Conservation (phyloP, 31 red algal species). For the Pterothamnion heteromorphum region DNA sequence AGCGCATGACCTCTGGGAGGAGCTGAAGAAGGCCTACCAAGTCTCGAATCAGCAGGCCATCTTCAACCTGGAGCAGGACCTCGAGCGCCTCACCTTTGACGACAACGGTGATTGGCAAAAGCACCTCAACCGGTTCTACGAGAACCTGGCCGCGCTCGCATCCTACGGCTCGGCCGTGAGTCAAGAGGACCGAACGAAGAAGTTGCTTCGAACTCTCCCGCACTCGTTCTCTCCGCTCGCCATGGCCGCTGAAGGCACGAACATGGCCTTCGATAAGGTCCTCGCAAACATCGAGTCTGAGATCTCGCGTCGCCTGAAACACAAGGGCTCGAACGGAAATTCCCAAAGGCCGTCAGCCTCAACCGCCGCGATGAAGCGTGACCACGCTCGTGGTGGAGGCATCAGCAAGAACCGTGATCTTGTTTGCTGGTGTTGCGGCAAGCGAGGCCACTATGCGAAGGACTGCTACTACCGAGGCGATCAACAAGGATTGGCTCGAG, state of each 20-base stretch:
- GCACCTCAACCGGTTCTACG: neutral
- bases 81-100: neutral
- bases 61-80: neutral
- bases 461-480: no score
- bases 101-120: neutral
- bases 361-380: no score
- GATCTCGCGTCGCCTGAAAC: neutral
- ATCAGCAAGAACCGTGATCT: no score
- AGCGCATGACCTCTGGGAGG: constrained; percentile 22
- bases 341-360: no score
- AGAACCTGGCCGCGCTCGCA: neutral
- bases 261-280: constrained; percentile 2
- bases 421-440: no score
- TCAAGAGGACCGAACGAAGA: neutral
- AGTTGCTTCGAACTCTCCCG: constrained; percentile 18
- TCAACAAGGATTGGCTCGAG: no score
- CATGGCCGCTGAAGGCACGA: neutral
- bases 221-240: neutral
- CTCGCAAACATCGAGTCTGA: neutral
- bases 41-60: constrained; percentile 20
- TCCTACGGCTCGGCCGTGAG: neutral
- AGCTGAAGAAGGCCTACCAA: neutral
- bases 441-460: no score
- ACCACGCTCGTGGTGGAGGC: no score
- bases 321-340: no score